A percentile compares a stretch with the other conserved stretches of the same genome.
Evolutionary conservation across 1,284 basidiomycete genomes (phyloP).

Genomic region (Malassezia restricta): DNA sequence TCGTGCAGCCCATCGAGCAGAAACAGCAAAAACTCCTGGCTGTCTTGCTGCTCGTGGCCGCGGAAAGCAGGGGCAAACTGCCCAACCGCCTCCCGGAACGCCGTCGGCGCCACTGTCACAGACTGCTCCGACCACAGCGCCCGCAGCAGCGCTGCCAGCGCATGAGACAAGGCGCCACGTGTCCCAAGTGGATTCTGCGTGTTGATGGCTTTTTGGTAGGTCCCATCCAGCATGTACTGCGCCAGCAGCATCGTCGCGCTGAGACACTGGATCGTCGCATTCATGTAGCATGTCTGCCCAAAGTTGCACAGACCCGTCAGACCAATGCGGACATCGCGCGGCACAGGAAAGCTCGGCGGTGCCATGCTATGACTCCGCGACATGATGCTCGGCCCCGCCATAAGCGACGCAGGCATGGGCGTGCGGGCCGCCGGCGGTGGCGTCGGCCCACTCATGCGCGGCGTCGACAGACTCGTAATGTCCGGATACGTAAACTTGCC

Average conservation of each 20-base stretch:
- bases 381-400: background rate
- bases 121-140: constrained; percentile 81
- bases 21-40: constrained; percentile 26
- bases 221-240: constrained; percentile 50
- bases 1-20: constrained; percentile 27
- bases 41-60: constrained; percentile 36
- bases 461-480: background rate
- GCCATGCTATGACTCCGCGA: background rate
- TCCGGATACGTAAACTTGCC: background rate
- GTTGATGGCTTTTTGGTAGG: constrained; percentile 79
- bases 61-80: constrained; percentile 38
- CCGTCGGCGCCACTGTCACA: constrained; percentile 67
- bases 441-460: background rate
- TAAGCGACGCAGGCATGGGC: background rate
- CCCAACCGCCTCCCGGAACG: constrained; percentile 62
- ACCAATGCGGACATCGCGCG: constrained; percentile 26
- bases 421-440: constrained; percentile 1
- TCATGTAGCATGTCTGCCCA: constrained; percentile 46
- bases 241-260: constrained; percentile 39
- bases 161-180: constrained; percentile 67
- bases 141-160: constrained; percentile 70
- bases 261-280: constrained; percentile 44
- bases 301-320: constrained; percentile 43
- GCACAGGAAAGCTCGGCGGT: background rate
- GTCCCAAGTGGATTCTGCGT: constrained; percentile 75